Percentiles rank a stretch among this genome's conserved stretches.
Conservation (phyloP, 2,329 filamentous ascomycete genomes). For the Claviceps monticola region DNA sequence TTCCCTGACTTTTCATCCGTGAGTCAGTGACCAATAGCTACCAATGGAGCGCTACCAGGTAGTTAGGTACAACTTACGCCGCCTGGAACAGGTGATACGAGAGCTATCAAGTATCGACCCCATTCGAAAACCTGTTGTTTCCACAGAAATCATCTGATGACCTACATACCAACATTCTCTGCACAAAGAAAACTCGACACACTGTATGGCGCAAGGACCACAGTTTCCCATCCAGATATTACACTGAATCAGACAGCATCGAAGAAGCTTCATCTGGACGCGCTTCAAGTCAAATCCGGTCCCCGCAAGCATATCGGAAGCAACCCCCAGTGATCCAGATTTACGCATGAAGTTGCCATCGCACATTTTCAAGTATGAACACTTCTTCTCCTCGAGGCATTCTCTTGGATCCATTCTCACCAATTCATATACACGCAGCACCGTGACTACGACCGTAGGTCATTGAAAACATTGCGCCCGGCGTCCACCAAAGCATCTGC, state of each 20-base stretch:
- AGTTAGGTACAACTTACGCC: slow-evolving; percentile 9
- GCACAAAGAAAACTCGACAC: slow-evolving; percentile 1
- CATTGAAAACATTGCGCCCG: slow-evolving; percentile 13
- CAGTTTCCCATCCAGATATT: background rate
- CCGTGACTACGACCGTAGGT: slow-evolving; percentile 9
- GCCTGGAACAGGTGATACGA: slow-evolving; percentile 18
- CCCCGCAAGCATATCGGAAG: background rate
- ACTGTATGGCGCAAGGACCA: slow-evolving; percentile 1
- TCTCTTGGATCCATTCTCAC: background rate
- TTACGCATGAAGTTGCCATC: background rate
- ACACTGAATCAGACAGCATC: background rate
- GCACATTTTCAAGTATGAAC: background rate
- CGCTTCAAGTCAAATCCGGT: background rate
- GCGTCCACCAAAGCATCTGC: slow-evolving; percentile 13
- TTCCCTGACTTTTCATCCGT: background rate
- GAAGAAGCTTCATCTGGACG: background rate
- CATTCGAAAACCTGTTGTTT: slow-evolving; percentile 10
- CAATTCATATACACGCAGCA: background rate
- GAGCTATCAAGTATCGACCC: slow-evolving; percentile 15
- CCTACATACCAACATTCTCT: slow-evolving; percentile 14
- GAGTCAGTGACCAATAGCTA: background rate
- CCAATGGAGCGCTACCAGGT: background rate
- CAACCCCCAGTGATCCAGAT: background rate
- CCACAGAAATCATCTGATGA: slow-evolving; percentile 12
- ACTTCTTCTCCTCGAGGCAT: background rate